A percentile compares a stretch with the other conserved stretches of the same genome.
These are phyloP conservation scores for Litchi chinensis DNA, from an alignment of 345 rosid species.

Conservation along the genomic window DNA sequence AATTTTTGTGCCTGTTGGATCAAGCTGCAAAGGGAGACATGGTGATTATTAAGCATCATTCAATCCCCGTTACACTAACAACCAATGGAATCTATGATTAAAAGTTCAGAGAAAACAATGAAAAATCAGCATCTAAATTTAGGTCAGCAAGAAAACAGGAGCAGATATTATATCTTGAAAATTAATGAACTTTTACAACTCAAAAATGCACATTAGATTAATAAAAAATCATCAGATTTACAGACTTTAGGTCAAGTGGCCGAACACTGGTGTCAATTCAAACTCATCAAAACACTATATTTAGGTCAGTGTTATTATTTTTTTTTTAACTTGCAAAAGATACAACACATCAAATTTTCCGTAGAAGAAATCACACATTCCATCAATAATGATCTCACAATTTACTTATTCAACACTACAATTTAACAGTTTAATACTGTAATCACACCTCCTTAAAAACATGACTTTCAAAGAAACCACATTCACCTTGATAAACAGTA, in stretches of 20 bases:
- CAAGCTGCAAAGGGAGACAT: slow-evolving; percentile 48
- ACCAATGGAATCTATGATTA: not conserved
- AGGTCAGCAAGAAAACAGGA: not conserved
- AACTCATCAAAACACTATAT: not conserved
- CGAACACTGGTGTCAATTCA: not conserved
- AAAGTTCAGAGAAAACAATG: not conserved
- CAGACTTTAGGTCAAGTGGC: not conserved
- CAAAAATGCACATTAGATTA: not conserved
- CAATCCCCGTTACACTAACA: slow-evolving; percentile 16
- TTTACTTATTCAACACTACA: not conserved
- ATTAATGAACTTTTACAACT: not conserved
- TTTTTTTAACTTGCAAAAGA: not conserved
- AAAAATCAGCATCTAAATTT: not conserved
- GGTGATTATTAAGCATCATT: slow-evolving; percentile 8
- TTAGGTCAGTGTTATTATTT: not conserved
- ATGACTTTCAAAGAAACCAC: slow-evolving; percentile 12
- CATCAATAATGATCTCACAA: not conserved
- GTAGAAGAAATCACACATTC: not conserved
- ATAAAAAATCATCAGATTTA: not conserved
- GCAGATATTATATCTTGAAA: not conserved
- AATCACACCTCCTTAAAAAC: not conserved
- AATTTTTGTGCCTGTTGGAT: slow-evolving; percentile 73
- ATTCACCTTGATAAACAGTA: slow-evolving; percentile 84
- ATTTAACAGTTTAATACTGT: not conserved
- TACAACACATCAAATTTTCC: not conserved